A percentile compares a stretch with the other conserved stretches of the same genome.
Conservation (phyloP, 768 basidiomycete species). For the Ephemerocybe angulata region DNA sequence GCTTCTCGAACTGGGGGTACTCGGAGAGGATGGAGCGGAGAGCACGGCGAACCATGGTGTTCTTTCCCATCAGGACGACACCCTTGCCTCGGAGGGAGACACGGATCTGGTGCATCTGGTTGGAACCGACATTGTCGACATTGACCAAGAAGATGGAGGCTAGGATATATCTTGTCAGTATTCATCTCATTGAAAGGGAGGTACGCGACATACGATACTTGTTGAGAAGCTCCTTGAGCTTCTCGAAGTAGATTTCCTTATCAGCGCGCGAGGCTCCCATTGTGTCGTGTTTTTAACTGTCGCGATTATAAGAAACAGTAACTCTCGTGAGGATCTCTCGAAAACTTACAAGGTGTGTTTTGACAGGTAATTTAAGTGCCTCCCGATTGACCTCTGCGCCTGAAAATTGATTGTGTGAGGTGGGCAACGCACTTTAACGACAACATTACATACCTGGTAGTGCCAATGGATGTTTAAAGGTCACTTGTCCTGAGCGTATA, state of each 20-base stretch:
- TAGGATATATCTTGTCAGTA: slow-evolving; percentile 28
- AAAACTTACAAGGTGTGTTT: slow-evolving; percentile 12
- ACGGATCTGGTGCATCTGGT: slow-evolving; percentile 99
- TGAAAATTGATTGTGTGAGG: slow-evolving; percentile 2
- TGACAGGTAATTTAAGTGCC: slow-evolving; percentile 49
- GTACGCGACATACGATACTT: slow-evolving; percentile 68
- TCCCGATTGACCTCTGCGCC: slow-evolving; percentile 88
- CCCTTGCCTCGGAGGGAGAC: slow-evolving; percentile 94
- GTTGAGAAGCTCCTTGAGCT: slow-evolving; percentile 89
- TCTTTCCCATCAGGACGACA: slow-evolving; percentile 99
- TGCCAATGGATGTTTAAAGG: slow-evolving; percentile 98
- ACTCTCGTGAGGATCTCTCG: background rate
- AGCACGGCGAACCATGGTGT: slow-evolving; percentile 99
- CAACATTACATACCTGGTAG: slow-evolving; percentile 50
- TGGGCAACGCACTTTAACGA: background rate
- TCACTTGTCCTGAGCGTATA: slow-evolving; percentile 38
- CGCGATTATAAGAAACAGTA: slow-evolving; percentile 9
- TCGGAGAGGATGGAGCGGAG: slow-evolving; percentile 88
- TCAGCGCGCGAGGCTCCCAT: slow-evolving; percentile 93
- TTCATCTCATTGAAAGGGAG: background rate
- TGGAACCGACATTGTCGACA: slow-evolving; percentile 99
- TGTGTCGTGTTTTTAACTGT: slow-evolving; percentile 37
- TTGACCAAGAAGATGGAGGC: slow-evolving; percentile 99
- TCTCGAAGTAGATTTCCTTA: slow-evolving; percentile 87
- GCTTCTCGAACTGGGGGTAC: slow-evolving; percentile 90